These are phyloP conservation scores for cucumber (Cucumis sativus) DNA, from an alignment of 306 rosid species.

Conservation along the genomic window DNA sequence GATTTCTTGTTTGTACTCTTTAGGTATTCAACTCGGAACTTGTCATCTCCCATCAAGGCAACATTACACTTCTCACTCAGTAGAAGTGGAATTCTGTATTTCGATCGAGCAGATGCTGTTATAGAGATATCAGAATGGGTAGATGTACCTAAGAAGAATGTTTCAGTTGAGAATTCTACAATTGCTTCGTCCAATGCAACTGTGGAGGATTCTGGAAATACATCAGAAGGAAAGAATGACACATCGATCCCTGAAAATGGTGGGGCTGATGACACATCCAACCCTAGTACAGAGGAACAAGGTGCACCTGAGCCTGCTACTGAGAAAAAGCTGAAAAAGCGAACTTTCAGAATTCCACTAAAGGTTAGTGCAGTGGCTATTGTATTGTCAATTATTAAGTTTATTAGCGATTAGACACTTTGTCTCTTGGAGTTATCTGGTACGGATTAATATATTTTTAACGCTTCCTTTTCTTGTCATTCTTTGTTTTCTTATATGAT, in stretches of 20 bases:
- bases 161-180: conserved; percentile 68
- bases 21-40: conserved; percentile 77
- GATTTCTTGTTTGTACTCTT: conserved; percentile 12
- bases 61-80: conserved; percentile 83
- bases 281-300: conserved; percentile 39
- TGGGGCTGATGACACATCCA: conserved; percentile 27
- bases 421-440: background rate
- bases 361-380: conserved; percentile 39
- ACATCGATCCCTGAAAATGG: conserved; percentile 37
- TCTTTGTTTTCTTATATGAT: conserved; percentile 1
- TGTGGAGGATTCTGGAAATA: conserved; percentile 39
- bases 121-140: conserved; percentile 91
- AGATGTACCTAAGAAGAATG: conserved; percentile 69
- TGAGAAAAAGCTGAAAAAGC: conserved; percentile 72
- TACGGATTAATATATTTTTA: background rate
- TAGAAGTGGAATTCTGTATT: conserved; percentile 83
- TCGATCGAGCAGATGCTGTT: conserved; percentile 92
- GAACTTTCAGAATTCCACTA: conserved; percentile 74
- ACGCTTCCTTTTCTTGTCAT: background rate
- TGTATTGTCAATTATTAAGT: background rate
- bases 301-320: conserved; percentile 32
- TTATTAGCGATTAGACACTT: background rate
- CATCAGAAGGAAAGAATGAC: conserved; percentile 49
- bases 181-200: conserved; percentile 38
- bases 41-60: conserved; percentile 84